Base-by-base conservation (phyloP, 139 green algal genomes). In the Yamagishiella unicocca region DNA sequence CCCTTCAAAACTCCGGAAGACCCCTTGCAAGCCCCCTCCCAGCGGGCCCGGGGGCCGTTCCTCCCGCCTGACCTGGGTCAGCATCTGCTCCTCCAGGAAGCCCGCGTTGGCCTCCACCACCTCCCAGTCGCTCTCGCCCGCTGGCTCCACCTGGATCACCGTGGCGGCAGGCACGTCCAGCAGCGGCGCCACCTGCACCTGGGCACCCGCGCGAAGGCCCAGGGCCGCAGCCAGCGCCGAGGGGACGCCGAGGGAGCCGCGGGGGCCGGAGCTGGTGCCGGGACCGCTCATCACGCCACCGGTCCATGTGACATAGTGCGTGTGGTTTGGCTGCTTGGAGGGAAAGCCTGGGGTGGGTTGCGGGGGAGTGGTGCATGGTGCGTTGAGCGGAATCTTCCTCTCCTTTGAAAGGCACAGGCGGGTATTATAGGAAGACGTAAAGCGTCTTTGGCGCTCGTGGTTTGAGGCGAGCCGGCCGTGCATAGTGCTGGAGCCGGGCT, bases 21-120 rank as follows among this genome's bases (percentile, higher is more conserved):
- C 35, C 10, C 67, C 7, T 50, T 35, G 35, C 67, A 76, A 35
- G 8, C 37, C 35, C 9, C 3, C 68, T 1, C 8, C 35, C 37
- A 33, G 19, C 19, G 37, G 19, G n/a, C n/a, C n/a, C n/a, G n/a
- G n/a, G n/a, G n/a, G n/a, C n/a, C n/a, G n/a, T 45, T 50, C 17
- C 22, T 10, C 21, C 50, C 70, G 19, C 64, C 85, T 29, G 25
- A 92, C 93, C 92, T 97, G 95, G 22, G 83, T 85, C 40, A 97
- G 91, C 79, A 98, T 78, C 53, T 92, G 85, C n/a, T 95, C 90
- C 70, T 98, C 96, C 71, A 98, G 83, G 50, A 93, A 92, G 3
- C 90, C 94, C 3, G 92, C 94, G 82, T 98, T 97, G 40, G 94
- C 80, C 84, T 98, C 94, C 72, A 98, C 85, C 55, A 98, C 74